Conservation (phyloP, 306 rosid species). For the Sphenostylis stenocarpa region DNA sequence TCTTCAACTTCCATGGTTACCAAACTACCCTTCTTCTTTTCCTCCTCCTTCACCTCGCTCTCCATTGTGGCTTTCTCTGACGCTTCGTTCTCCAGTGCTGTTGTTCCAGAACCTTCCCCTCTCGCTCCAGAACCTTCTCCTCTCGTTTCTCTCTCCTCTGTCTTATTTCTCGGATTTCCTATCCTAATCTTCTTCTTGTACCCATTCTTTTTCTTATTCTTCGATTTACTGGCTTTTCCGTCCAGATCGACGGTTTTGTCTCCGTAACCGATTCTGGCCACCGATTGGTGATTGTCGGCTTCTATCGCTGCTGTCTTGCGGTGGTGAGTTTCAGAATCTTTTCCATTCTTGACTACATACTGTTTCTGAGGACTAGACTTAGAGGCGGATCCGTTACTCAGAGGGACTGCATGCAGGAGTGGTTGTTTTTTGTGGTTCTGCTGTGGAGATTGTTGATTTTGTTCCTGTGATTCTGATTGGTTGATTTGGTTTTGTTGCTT, state of each 20-base stretch:
- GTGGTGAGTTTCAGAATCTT: not conserved
- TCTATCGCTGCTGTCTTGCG: no score
- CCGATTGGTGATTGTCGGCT: not conserved
- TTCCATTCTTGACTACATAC: not conserved
- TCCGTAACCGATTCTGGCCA: not conserved
- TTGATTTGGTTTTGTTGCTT: slow-evolving; percentile 25
- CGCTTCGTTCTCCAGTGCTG: not conserved
- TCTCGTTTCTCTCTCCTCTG: not conserved
- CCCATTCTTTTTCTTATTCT: not conserved
- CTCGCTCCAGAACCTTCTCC: not conserved
- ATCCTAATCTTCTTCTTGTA: no score
- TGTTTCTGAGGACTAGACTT: not conserved
- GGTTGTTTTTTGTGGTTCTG: not conserved
- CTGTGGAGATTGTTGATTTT: not conserved
- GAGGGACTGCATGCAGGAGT: not conserved
- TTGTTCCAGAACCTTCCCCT: not conserved
- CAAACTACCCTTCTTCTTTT: not conserved
- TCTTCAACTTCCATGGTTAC: slow-evolving; percentile 18
- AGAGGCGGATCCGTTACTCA: not conserved
- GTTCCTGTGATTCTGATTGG: not conserved
- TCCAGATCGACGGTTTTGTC: slow-evolving; percentile 11
- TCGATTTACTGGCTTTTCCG: not conserved
- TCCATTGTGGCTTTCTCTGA: not conserved
- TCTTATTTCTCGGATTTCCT: not conserved
- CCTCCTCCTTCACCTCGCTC: not conserved